Base-by-base conservation (phyloP, 495 filamentous ascomycete species). In the Chaetomium cochliodes region DNA sequence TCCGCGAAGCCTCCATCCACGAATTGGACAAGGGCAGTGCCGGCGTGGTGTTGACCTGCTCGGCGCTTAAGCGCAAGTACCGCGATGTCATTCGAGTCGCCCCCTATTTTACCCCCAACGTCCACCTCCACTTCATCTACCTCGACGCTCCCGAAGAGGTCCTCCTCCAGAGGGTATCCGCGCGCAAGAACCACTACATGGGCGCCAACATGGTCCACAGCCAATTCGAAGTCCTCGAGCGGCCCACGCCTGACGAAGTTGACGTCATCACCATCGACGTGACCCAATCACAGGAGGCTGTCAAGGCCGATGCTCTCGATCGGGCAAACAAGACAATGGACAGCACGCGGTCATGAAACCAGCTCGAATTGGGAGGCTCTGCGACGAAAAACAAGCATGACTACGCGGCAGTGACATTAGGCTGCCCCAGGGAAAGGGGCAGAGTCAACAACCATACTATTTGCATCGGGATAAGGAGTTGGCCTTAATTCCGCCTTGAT, bases 131-230 rank as follows among this genome's bases (percentile, higher is more conserved):
- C 74, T 99, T 98, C 74, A 85, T 98, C 67, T 99, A 96, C 77
- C 86, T 99, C 26, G 84, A 87, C 62, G 90, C 92, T 15, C 79
- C 83, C 33, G 89, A 96, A 74, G 82, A 86, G 55, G 79, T 88
- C 23, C 84, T 97, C 37, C 78, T 96, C 51, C 78, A 86, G 67
- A 85, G 96, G 0, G 93, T 98, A 20, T 77, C 78, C 22, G 80
- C 81, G 26, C 85, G 93, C 67, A 74, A 92, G 77, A 85, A 86
- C 55, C 96, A 99, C 73, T 99, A 94, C 76, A 98, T 99, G 94
- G 96, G 96, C 75, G 90, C 90, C 65, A 85, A 87, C 59, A 99
- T 99, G 96, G 92, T 99, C n/a, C 88, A 89, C 60, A 93, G 90
- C 73, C 96, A 99, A 73, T 87, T 97, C 68, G 83, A 87, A 63